Percentiles rank a stretch among this genome's conserved stretches.
phyloP scores from a whole-genome alignment of 2,329 filamentous ascomycete genomes.

The Verticillium alfalfae region DNA sequence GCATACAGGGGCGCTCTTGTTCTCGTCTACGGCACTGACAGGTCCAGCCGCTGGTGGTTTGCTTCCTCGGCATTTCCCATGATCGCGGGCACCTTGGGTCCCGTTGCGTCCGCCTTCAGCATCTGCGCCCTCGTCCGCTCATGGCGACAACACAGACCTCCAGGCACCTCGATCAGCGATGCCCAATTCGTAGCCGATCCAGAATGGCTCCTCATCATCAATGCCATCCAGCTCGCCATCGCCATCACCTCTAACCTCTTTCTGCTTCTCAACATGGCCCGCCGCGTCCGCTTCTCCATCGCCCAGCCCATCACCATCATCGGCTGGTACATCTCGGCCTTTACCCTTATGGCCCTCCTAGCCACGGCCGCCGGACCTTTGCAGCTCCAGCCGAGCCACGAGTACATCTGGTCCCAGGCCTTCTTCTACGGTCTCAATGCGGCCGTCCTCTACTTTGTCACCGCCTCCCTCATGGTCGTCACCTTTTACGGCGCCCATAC shows the following conservation, averaged over 20 bases:
- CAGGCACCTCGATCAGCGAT: conserved; percentile 38
- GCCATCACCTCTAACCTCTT: conserved; percentile 77
- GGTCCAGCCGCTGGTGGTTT: conserved; percentile 55
- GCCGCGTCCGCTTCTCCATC: conserved; percentile 70
- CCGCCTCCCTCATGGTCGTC: conserved; percentile 68
- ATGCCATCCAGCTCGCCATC: conserved; percentile 69
- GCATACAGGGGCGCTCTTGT: too few relatives aligned
- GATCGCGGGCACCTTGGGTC: conserved; percentile 77
- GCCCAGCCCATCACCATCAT: conserved; percentile 80
- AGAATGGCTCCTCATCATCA: conserved; percentile 67
- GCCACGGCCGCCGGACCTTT: conserved; percentile 60
- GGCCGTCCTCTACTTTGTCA: conserved; percentile 72
- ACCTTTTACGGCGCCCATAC: conserved; percentile 73
- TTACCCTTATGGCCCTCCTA: conserved; percentile 62
- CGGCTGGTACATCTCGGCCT: conserved; percentile 64
- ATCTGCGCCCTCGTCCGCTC: conserved; percentile 78
- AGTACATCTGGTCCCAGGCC: conserved; percentile 68
- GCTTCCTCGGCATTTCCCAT: conserved; percentile 65
- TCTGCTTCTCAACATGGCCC: conserved; percentile 82
- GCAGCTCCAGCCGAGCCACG: conserved; percentile 29
- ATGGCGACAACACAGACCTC: conserved; percentile 60
- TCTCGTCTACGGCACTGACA: neutral
- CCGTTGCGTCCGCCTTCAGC: conserved; percentile 81
- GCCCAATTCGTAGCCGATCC: conserved; percentile 61
- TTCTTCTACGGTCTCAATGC: conserved; percentile 84